Percentiles rank a stretch among this genome's conserved stretches.
Conservation (phyloP, 2,329 filamentous ascomycete species). For the Ambrosiella cleistominuta region DNA sequence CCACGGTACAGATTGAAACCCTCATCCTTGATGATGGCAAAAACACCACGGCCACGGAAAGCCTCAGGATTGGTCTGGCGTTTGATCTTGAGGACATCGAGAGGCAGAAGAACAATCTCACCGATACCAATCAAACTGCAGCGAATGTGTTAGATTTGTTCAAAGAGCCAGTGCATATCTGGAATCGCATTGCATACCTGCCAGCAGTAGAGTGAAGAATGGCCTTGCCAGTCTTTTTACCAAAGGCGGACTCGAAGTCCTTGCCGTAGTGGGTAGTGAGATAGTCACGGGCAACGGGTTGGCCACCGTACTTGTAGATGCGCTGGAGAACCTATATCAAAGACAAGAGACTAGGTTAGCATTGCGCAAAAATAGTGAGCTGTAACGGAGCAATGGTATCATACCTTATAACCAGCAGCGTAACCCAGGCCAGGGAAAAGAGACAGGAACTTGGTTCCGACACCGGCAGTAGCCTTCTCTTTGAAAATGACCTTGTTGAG, state of each 20-base stretch:
- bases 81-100: slow-evolving; percentile 99
- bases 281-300: slow-evolving; percentile 87
- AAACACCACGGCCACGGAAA: slow-evolving; percentile 80
- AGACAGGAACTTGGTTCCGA: slow-evolving; percentile 70
- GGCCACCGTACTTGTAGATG: slow-evolving; percentile 97
- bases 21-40: slow-evolving; percentile 82
- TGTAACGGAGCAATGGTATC: slow-evolving; percentile 10
- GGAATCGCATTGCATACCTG: slow-evolving; percentile 35
- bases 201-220: slow-evolving; percentile 95
- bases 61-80: slow-evolving; percentile 97
- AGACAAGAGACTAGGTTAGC: neutral
- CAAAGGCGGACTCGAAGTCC: slow-evolving; percentile 76
- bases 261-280: slow-evolving; percentile 61
- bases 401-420: slow-evolving; percentile 86
- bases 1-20: slow-evolving; percentile 91
- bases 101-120: slow-evolving; percentile 83
- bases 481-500: slow-evolving; percentile 90
- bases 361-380: neutral
- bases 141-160: neutral
- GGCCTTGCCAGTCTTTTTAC: slow-evolving; percentile 93
- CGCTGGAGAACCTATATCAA: slow-evolving; percentile 57
- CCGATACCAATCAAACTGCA: slow-evolving; percentile 81
- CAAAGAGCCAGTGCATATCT: neutral
- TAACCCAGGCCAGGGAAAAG: slow-evolving; percentile 95
- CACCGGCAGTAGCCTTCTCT: slow-evolving; percentile 57